Evolutionary conservation across 352 stramenopile species (phyloP), one percentile per base, ranked within the genome.

Genomic region (Pythium phragmitis): DNA sequence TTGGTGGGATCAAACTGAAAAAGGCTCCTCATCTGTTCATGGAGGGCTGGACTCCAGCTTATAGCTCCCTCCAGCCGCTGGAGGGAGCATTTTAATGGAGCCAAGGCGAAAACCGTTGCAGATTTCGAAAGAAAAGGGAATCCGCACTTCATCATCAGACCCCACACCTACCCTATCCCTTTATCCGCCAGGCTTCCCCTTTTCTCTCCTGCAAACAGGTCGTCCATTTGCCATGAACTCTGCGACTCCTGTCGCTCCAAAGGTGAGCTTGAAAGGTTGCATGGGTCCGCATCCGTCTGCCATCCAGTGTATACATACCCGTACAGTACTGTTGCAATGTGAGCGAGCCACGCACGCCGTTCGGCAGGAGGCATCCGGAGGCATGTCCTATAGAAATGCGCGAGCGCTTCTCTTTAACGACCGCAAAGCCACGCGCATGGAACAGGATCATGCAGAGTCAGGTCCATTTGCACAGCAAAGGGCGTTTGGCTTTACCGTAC

Each of bases 211-310:
- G 12, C 52, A 45, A n/a, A 30, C 52, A 14, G 52, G 37, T 36
- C 36, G 36, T 49, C 37, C 26, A 49, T 30, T 57, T 60, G 54
- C 37, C 42, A 51, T 21, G 42, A 42, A 41, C 16, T 12, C 23
- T 51, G 26, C 28, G 28, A 30, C 41, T 42, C 54, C 37, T 59
- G 37, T 48, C 21, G 42, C 39, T 51, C 26, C 26, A 23, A 14
- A 12, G n/a, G 7, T 55, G 59, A 66, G 49, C 59, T 60, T 66
- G 59, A 67, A 60, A 67, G 51, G 60, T 55, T 59, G 60, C 60
- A 60, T 53, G 46, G 47, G 59, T 61, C 39, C 43, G 33, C 43
- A 50, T 50, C 34, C 34, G 34, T 50, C 19, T 43, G 26, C 1
- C 26, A 30, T 30, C 26, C 26, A 30, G 1, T 30, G 26, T 30